phyloP scores from a whole-genome alignment of 768 basidiomycete species.

The Rhizopogon roseolus region DNA sequence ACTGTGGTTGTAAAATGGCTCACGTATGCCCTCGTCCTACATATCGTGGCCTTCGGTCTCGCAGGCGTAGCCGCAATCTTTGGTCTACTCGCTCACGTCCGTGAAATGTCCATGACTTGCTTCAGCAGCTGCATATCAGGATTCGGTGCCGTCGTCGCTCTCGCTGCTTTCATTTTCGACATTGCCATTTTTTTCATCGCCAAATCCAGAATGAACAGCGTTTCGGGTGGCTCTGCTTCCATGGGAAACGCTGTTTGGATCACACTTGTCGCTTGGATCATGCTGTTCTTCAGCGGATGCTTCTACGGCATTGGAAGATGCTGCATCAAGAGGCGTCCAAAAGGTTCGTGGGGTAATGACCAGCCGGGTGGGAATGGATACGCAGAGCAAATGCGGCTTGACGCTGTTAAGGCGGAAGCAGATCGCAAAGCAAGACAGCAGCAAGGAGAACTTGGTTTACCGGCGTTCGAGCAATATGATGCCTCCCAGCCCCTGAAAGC shows the following conservation, averaged over 20 bases:
- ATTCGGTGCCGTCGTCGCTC: conserved; percentile 71
- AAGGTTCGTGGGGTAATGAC: conserved; percentile 34
- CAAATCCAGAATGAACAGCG: conserved; percentile 72
- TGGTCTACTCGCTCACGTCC: conserved; percentile 84
- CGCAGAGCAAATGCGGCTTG: conserved; percentile 68
- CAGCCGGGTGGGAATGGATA: conserved; percentile 32
- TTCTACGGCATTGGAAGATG: conserved; percentile 83
- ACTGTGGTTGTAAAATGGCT: conserved; percentile 88
- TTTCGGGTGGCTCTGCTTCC: conserved; percentile 67
- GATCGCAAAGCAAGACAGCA: conserved; percentile 73
- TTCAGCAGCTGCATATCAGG: conserved; percentile 79
- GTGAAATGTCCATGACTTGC: conserved; percentile 81
- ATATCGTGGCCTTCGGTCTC: conserved; percentile 79
- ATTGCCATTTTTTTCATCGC: conserved; percentile 87
- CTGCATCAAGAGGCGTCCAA: conserved; percentile 60
- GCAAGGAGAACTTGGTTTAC: conserved; percentile 60
- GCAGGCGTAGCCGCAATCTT: conserved; percentile 71
- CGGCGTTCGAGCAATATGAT: conserved; percentile 68
- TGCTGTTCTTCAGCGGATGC: conserved; percentile 89
- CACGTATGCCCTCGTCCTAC: conserved; percentile 89
- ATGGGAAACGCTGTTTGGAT: conserved; percentile 93
- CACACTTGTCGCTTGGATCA: conserved; percentile 78
- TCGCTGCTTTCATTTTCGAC: conserved; percentile 92
- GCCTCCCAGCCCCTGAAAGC: conserved; percentile 58
- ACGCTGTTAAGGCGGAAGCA: conserved; percentile 82